Base-by-base conservation (phyloP, 1,139 yeast species). In the Suhomyces coccinellae region DNA sequence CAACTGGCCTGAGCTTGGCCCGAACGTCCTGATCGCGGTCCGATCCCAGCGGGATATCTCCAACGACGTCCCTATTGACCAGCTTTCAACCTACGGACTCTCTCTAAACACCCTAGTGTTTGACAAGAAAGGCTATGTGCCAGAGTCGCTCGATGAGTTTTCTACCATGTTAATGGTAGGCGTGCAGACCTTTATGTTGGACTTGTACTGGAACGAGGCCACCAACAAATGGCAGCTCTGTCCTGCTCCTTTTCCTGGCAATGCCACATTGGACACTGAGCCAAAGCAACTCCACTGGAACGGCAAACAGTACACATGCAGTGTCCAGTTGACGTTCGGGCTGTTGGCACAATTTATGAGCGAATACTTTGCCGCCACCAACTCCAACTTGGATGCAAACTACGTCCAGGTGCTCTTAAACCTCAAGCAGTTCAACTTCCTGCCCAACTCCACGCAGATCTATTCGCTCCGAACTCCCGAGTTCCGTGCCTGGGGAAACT, bases 31-130 rank as follows among this genome's bases (percentile, higher is more conserved):
- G n/a, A 41, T 48, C 4, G 89, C 83, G 0, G 47, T 73, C 8
- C 63, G 89, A 44, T 69, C 89, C 0, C 93, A 90, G 58, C 66
- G 97, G 46, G 97, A 89, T 57, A 63, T 86, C 2, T 65, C 84
- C 26, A 63, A 67, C 24, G 73, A 76, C 36, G 61, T 75, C 2
- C 79, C 91, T 1, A 66, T 88, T 1, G 83, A 80, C 52, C 83
- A 85, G 55, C 54, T 75, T 15, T 70, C 80, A 0, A 63, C 69
- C 3, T 65, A 80, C 2, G 97, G 97, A 0, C 70, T 85, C 0
- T 75, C 83, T 26, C 58, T 87, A 32, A 68, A 75, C 29, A 52
- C 68, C 0, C 68, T 77, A 3, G 51, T 88, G 1, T 84, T 87
- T 53, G 69, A 75, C 2, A 52, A 56, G 1, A 52, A 62, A 12